Evolutionary conservation across 176 grass and related monocot species (phyloP).

Genomic region (Thinopyrum elongatum): DNA sequence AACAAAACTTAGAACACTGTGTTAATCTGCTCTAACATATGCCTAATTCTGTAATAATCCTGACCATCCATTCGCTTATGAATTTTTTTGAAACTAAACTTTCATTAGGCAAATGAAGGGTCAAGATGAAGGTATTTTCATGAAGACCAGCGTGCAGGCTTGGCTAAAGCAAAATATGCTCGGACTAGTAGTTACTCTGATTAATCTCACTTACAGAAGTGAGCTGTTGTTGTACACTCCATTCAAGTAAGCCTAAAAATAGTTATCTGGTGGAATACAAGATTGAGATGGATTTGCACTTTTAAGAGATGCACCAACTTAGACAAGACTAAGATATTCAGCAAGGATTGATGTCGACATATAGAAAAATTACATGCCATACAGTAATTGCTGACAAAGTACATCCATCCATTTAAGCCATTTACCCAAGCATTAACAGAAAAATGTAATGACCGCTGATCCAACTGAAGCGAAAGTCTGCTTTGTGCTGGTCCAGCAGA

Average conservation of each 20-base stretch:
- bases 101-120: conserved; percentile 10
- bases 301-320: neutral
- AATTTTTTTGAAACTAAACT: neutral
- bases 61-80: neutral
- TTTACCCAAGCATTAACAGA: conserved; percentile 91
- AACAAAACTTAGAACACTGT: neutral
- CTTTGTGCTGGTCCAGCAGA: conserved; percentile 38
- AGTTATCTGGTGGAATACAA: neutral
- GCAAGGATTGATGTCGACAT: neutral
- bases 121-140: conserved; percentile 13
- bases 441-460: conserved; percentile 81
- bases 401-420: conserved; percentile 5
- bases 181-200: neutral
- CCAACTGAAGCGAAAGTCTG: conserved; percentile 56
- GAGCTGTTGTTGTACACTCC: neutral
- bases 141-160: neutral
- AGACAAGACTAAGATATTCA: neutral
- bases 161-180: conserved; percentile 3
- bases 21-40: neutral
- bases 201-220: conserved; percentile 6
- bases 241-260: neutral
- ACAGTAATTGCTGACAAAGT: conserved; percentile 11
- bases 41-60: conserved; percentile 2
- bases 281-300: neutral
- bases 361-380: conserved; percentile 13